Evolutionary conservation across 2,329 filamentous ascomycete species (phyloP).

Genomic region (Fusarium mundagurra): DNA sequence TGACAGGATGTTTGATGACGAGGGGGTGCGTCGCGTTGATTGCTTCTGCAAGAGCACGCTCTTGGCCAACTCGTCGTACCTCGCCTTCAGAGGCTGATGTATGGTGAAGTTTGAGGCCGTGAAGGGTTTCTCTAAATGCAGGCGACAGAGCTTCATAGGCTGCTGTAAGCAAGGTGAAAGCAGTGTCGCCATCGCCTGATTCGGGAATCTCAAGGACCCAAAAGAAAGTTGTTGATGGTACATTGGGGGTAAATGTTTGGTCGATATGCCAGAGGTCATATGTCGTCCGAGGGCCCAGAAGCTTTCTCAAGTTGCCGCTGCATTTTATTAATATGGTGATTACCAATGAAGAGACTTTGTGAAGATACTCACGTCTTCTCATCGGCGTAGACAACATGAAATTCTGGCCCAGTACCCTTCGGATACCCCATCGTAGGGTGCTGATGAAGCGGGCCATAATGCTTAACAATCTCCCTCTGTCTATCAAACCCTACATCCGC

Average conservation of each 20-base stretch:
- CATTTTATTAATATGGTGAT: fast-evolving
- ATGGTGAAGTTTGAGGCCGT: constrained; percentile 19
- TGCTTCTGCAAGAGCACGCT: constrained; percentile 43
- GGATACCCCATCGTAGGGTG: constrained; percentile 48
- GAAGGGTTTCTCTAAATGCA: constrained; percentile 32
- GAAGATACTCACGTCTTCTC: constrained; percentile 40
- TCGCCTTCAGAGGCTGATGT: constrained; percentile 46
- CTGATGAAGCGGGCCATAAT: constrained; percentile 46
- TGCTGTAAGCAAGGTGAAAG: constrained; percentile 44
- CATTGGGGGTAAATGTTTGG: constrained; percentile 47
- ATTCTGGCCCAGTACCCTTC: constrained; percentile 45
- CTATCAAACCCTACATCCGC: constrained; percentile 46
- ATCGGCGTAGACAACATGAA: constrained; percentile 48
- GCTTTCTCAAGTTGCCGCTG: constrained; percentile 42
- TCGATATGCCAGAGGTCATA: constrained; percentile 49
- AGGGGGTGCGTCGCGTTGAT: constrained; percentile 45
- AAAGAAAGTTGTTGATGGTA: constrained; percentile 47
- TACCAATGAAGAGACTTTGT: fast-evolving
- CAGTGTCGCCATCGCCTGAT: constrained; percentile 44
- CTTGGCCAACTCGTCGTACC: constrained; percentile 40
- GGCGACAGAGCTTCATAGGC: constrained; percentile 45
- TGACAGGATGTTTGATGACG: constrained; percentile 44
- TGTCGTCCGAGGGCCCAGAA: constrained; percentile 39
- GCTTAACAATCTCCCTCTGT: constrained; percentile 43
- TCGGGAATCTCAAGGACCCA: constrained; percentile 46